phyloP scores from a whole-genome alignment of 805 yeast genomes.

The Lipomyces sp. region DNA sequence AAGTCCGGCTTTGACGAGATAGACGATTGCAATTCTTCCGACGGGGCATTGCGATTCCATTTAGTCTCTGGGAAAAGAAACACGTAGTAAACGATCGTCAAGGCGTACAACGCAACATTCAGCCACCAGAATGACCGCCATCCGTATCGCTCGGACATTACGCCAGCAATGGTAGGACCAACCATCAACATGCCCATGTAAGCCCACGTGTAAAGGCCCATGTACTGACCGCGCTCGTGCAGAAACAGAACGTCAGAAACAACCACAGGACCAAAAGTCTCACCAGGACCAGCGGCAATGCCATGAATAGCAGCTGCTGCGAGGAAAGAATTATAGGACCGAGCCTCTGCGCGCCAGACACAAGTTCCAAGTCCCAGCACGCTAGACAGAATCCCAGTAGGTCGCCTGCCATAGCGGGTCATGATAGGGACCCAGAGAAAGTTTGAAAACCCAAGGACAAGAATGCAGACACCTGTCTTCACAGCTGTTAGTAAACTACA shows the following conservation, averaged over 20 bases:
- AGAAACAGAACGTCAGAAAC: conserved; percentile 5
- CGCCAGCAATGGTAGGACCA: conserved; percentile 2
- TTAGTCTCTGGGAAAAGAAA: conserved; percentile 3
- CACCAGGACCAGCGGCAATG: conserved; percentile 4
- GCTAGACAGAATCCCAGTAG: background rate
- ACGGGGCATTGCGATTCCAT: conserved; percentile 1
- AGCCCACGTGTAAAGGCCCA: conserved; percentile 5
- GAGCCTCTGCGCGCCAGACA: conserved; percentile 6
- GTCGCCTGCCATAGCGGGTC: conserved; percentile 1
- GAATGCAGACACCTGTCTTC: conserved; percentile 5
- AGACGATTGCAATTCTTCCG: too few species aligned
- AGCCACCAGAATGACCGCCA: conserved; percentile 8
- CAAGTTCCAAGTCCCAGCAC: conserved; percentile 1
- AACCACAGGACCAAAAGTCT: background rate
- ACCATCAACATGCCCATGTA: background rate
- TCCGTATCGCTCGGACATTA: conserved; percentile 2
- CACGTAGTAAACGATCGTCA: background rate
- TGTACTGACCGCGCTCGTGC: conserved; percentile 6
- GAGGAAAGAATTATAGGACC: background rate
- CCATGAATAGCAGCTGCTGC: conserved; percentile 3
- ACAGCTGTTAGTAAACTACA: background rate
- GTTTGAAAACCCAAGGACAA: conserved; percentile 5
- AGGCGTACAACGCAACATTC: background rate
- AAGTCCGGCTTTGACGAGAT: too few species aligned
- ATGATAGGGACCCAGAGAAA: conserved; percentile 5